Percentiles rank a stretch among this genome's conserved stretches.
Evolutionary conservation across 352 stramenopile genomes (phyloP).

Genomic region (Elongisporangium senticosum): DNA sequence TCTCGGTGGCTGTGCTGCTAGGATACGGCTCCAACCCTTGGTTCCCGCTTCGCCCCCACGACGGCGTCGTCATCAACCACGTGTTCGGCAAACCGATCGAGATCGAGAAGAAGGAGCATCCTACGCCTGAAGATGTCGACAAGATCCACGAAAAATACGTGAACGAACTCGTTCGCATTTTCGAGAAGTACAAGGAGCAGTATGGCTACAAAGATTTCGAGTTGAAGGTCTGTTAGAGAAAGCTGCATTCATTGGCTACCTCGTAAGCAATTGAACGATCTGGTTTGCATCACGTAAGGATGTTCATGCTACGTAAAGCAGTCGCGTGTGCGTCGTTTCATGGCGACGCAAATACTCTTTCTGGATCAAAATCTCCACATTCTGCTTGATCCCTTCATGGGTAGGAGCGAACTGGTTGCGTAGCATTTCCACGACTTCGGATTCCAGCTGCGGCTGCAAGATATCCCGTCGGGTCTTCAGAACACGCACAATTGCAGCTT

Average conservation of each 20-base stretch:
- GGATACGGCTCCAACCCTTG: conserved; percentile 53
- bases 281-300: not conserved
- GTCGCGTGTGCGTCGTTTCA: conserved; percentile 46
- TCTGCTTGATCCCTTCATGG: conserved; percentile 54
- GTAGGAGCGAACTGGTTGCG: conserved; percentile 70
- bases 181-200: conserved; percentile 80
- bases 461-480: conserved; percentile 81
- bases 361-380: conserved; percentile 78
- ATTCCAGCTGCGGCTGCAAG: conserved; percentile 44
- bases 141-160: conserved; percentile 64
- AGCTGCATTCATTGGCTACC: not conserved
- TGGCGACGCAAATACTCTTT: conserved; percentile 80
- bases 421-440: conserved; percentile 72
- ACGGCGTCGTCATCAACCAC: conserved; percentile 54
- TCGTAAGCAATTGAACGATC: not conserved
- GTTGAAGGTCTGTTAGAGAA: conserved; percentile 49
- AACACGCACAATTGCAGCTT: conserved; percentile 79
- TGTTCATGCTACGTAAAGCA: conserved; percentile 66
- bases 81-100: conserved; percentile 70
- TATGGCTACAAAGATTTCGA: conserved; percentile 56
- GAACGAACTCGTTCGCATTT: conserved; percentile 65
- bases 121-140: conserved; percentile 58
- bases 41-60: conserved; percentile 49
- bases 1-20: conserved; percentile 56
- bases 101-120: conserved; percentile 53